Evolutionary conservation across 2,329 filamentous ascomycete genomes (phyloP), one percentile per base, ranked within the genome.

Genomic region (Colletotrichum noveboracense): DNA sequence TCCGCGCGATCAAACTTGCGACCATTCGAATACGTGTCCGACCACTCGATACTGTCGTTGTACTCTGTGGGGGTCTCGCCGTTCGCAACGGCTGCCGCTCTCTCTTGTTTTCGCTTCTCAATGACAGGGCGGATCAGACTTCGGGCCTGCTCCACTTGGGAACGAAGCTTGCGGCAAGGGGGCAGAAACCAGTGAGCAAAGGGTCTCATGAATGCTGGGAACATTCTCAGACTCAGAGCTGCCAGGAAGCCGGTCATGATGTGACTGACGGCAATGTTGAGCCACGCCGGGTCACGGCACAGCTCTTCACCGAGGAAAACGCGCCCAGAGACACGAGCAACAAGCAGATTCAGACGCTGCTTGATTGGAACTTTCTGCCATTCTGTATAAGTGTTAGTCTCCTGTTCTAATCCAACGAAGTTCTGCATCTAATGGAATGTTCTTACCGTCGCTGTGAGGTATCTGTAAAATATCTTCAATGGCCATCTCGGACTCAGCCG

Each of bases 241-340:
- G 82, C 80, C 70, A 79, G 61, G 78, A 88, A 83, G 48, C 80
- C 79, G 71, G 86, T 81, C 18, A 85, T 69, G 14, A 86, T 86
- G 76, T 87, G 88, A 28, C 82, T 80, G 79, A 86, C 81, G 68
- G 85, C 79, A 67, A 88, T 84, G 4, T 85, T 80, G n/a, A 89
- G 83, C 88, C 88, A 90, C 48, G 84, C 80, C 32, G 84, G 78
- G 77, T 90, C 84, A 6, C 86, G 86, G 78, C 87, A 88, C 7
- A 89, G 79, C 6, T 83, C 80, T 9, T 81, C 78, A 5, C 89
- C 88, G 3, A 52, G 43, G 2, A 52, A 52, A 7, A 52, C 43
- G n/a, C 43, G 43, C 43, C 43, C 43, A 52, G 43, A 52, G 43
- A 52, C 43, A 21, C 43, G 43, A 21, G 43, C 43, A 13, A 52